Evolutionary conservation across 495 filamentous ascomycete species (phyloP).

Genomic region (Staphylotrichum tortipilum): DNA sequence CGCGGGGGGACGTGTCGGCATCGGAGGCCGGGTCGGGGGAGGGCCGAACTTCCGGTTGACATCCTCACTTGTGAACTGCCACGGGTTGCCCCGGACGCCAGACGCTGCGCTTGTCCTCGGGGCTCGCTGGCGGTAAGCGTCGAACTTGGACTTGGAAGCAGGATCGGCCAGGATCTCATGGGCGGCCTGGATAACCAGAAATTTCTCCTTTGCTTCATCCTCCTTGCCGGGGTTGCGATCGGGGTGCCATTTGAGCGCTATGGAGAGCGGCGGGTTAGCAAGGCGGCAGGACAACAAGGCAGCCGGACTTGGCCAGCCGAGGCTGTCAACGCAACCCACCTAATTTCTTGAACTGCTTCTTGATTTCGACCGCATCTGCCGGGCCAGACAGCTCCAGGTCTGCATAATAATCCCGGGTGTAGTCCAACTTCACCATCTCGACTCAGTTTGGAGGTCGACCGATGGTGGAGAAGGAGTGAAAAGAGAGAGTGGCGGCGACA

Average conservation of each 20-base stretch:
- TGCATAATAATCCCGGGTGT: constrained; percentile 73
- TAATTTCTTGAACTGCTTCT: constrained; percentile 78
- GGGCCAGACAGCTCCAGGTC: constrained; percentile 61
- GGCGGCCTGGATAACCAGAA: constrained; percentile 76
- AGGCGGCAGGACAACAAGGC: too few relatives aligned
- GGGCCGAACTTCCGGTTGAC: constrained; percentile 22
- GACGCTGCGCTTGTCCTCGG: constrained; percentile 26
- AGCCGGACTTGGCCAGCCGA: too few relatives aligned
- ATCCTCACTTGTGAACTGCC: constrained; percentile 37
- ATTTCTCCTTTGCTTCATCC: constrained; percentile 65
- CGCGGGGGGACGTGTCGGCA: constrained; percentile 25
- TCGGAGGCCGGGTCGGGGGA: constrained; percentile 37
- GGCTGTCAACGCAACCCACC: constrained; percentile 49
- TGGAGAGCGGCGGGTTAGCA: neutral
- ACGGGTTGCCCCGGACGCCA: constrained; percentile 46
- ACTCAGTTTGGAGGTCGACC: constrained; percentile 6
- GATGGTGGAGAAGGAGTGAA: neutral
- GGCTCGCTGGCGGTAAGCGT: constrained; percentile 52
- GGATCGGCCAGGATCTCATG: constrained; percentile 74
- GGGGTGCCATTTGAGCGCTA: constrained; percentile 79
- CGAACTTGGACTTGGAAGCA: constrained; percentile 60
- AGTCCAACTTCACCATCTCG: constrained; percentile 69
- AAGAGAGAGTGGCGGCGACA: neutral
- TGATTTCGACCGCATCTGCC: constrained; percentile 64
- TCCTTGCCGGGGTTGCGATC: constrained; percentile 83